A percentile compares a stretch with the other conserved stretches of the same genome.
Conservation (phyloP, 2,329 filamentous ascomycete genomes). For the Byssothecium circinans region DNA sequence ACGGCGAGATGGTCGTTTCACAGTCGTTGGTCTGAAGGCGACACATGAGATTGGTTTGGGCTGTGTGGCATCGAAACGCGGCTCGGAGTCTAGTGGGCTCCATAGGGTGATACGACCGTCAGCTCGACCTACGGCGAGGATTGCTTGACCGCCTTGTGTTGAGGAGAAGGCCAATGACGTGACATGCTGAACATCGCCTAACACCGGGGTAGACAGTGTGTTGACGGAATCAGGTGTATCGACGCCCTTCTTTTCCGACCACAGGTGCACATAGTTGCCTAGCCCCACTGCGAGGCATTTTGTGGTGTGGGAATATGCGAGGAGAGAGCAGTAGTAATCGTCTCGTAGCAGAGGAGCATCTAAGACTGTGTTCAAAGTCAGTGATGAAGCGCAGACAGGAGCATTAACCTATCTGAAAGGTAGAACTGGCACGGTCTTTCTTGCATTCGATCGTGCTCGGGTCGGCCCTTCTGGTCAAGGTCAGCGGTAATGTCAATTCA, state of each 20-base stretch:
- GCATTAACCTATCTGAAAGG: slow-evolving; percentile 71
- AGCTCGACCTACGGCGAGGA: slow-evolving; percentile 82
- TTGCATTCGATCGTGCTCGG: slow-evolving; percentile 27
- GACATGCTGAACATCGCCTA: slow-evolving; percentile 53
- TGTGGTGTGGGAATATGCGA: slow-evolving; percentile 78
- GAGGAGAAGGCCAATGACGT: slow-evolving; percentile 94
- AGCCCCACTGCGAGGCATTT: slow-evolving; percentile 83
- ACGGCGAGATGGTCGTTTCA: slow-evolving; percentile 53
- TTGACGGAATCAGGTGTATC: slow-evolving; percentile 58
- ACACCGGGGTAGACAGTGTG: slow-evolving; percentile 49
- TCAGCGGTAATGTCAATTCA: background rate
- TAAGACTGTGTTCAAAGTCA: slow-evolving; percentile 65
- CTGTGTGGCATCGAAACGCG: slow-evolving; percentile 75
- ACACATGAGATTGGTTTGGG: slow-evolving; percentile 75
- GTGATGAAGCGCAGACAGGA: slow-evolving; percentile 5
- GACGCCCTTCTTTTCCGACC: slow-evolving; percentile 77
- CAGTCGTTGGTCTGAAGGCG: slow-evolving; percentile 71
- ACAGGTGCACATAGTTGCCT: slow-evolving; percentile 77
- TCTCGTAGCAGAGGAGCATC: slow-evolving; percentile 88
- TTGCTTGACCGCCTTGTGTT: slow-evolving; percentile 68
- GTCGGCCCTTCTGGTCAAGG: slow-evolving; percentile 21
- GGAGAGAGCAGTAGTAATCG: slow-evolving; percentile 90
- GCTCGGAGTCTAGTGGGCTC: slow-evolving; percentile 69
- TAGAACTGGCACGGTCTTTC: slow-evolving; percentile 62
- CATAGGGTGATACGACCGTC: slow-evolving; percentile 76